These are phyloP conservation scores for Pseudogymnoascus sp. DNA, from an alignment of 2,329 filamentous ascomycete species.

Conservation along the genomic window DNA sequence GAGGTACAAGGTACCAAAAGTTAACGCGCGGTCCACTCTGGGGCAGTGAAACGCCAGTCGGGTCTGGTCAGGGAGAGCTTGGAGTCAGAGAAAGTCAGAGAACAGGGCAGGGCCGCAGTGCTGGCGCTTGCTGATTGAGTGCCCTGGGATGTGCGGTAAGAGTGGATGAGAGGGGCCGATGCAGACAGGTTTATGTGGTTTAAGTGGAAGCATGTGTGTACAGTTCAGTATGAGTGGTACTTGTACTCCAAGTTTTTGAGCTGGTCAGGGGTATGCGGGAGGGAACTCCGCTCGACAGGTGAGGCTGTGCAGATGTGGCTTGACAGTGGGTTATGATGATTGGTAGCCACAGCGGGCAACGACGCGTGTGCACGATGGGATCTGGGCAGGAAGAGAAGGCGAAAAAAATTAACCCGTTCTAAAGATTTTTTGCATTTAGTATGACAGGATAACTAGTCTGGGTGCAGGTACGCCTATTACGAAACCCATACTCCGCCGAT, in stretches of 20 bases:
- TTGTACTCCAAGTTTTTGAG: not conserved
- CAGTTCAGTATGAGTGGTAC: not conserved
- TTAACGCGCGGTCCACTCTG: conserved; percentile 7
- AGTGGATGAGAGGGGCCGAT: not conserved
- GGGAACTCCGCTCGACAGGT: not conserved
- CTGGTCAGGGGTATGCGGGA: conserved; percentile 3
- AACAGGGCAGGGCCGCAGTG: not conserved
- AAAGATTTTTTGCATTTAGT: not conserved
- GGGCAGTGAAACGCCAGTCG: not conserved
- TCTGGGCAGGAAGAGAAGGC: not conserved
- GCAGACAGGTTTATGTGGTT: not conserved
- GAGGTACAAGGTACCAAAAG: conserved; percentile 1
- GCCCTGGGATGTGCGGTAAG: not conserved
- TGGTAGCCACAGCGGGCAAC: not conserved
- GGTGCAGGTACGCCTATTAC: not conserved
- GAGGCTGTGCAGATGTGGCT: conserved; percentile 8
- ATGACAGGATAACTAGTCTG: not conserved
- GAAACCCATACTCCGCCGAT: not conserved
- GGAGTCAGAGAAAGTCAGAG: conserved; percentile 7
- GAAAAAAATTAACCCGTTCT: not conserved
- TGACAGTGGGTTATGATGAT: not conserved
- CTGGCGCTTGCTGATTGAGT: conserved; percentile 9
- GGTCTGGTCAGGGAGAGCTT: not conserved
- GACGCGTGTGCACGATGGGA: not conserved
- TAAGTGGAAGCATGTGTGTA: not conserved